phyloP scores from a whole-genome alignment of 2,329 filamentous ascomycete genomes.

The Metarhizium anisopliae region DNA sequence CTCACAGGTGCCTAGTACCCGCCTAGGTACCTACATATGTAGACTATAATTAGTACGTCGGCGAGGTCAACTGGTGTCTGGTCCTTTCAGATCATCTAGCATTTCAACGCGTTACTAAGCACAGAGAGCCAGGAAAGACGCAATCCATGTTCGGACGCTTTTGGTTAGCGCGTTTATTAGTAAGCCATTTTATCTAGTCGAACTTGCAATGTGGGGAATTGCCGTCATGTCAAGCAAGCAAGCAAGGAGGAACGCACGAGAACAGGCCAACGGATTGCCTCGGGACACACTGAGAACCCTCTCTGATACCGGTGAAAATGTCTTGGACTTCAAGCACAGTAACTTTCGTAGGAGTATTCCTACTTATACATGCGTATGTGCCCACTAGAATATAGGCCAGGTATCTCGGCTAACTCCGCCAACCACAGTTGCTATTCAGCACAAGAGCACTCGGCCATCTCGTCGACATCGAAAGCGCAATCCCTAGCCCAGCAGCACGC shows the following conservation, averaged over 20 bases:
- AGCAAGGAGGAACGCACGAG: too few species aligned
- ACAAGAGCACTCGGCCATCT: conserved; percentile 77
- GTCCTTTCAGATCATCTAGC: too few species aligned
- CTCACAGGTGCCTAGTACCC: too few species aligned
- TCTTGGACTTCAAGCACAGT: conserved; percentile 1
- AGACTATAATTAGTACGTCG: too few species aligned
- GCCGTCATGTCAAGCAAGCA: not conserved
- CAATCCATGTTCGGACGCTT: too few species aligned
- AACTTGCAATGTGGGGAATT: not conserved
- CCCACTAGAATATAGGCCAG: not conserved
- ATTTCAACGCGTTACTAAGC: too few species aligned
- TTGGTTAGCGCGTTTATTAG: not conserved
- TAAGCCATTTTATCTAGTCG: not conserved
- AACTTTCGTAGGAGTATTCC: conserved; percentile 50
- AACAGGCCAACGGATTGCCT: not conserved
- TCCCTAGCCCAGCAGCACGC: conserved; percentile 31
- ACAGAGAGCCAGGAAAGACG: too few species aligned
- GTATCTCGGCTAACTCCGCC: conserved; percentile 8
- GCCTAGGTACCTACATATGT: too few species aligned
- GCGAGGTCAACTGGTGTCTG: too few species aligned
- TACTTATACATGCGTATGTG: conserved; percentile 80
- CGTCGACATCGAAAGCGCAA: conserved; percentile 42
- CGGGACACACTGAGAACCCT: not conserved
- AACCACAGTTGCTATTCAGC: conserved; percentile 80
- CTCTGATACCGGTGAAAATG: not conserved